Percentiles rank a stretch among this genome's conserved stretches.
These are phyloP conservation scores for Venustampulla echinocandica DNA, from an alignment of 495 filamentous ascomycete species.

Conservation along the genomic window DNA sequence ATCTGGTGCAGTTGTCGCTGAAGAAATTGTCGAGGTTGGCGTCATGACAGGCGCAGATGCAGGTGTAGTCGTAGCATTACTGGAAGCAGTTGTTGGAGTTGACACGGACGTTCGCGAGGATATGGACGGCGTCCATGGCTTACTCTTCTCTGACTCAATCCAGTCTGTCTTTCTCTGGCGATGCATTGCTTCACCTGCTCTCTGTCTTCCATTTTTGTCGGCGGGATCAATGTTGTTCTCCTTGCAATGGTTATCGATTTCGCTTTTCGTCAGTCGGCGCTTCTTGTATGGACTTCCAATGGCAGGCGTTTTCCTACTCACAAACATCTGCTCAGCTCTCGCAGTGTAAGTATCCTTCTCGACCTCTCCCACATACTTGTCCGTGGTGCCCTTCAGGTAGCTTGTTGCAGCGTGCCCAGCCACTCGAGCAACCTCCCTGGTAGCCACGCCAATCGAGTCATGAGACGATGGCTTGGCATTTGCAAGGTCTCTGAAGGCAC, in stretches of 20 bases:
- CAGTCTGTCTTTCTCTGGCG: not conserved
- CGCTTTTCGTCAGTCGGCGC: not conserved
- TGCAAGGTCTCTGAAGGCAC: not conserved
- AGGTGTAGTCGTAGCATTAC: not conserved
- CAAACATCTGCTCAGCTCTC: not conserved
- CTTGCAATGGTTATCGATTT: not conserved
- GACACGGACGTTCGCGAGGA: not conserved
- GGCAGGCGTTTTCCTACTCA: not conserved
- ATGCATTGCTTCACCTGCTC: not conserved
- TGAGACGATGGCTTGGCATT: not conserved
- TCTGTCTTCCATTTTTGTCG: not conserved
- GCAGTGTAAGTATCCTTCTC: not conserved
- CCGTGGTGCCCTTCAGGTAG: not conserved
- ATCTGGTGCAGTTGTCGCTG: not conserved
- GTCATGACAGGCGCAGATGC: not conserved
- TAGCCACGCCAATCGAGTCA: not conserved
- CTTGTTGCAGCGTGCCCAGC: not conserved
- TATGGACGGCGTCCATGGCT: not conserved
- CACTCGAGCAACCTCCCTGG: not conserved
- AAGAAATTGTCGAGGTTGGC: not conserved
- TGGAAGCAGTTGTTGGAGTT: not conserved
- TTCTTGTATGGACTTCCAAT: not conserved
- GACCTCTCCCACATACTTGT: not conserved
- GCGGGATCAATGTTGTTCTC: slow-evolving; percentile 3
- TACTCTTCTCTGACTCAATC: not conserved